Evolutionary conservation across 2,329 filamentous ascomycete species (phyloP), one percentile per base, ranked within the genome.

Genomic region (Gnomoniopsis sp.): DNA sequence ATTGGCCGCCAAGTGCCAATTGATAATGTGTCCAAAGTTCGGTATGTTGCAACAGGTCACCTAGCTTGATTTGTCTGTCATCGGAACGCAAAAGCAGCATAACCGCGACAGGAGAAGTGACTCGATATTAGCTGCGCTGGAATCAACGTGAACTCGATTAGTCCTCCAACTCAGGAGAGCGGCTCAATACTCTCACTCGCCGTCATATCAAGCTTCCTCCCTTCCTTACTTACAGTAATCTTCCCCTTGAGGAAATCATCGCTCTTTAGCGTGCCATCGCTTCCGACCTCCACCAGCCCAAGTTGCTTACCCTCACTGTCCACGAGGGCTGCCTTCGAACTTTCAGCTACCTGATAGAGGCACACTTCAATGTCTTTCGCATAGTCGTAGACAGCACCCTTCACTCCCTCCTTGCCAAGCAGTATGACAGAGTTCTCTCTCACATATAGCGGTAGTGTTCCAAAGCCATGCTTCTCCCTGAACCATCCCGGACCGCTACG

Each of bases 391-490:
- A 77, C 77, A 1, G 75, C 74, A 15, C 77, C 73, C 41, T 67
- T 72, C 34, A 71, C 69, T 3, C 68, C 72, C 19, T 67, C 67
- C 60, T 69, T 76, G 0, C 78, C 78, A 2, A 82, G 71, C 6
- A 81, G 73, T 4, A 82, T 67, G 3, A 82, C 64, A 0, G 79
- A 79, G 54, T 79, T 78, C 62, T 84, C 82, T 3, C 84, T 75
- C 30, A 87, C 77, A 43, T 86, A 81, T 2, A 87, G 69, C 3
- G 85, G 84, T 61, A 87, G 67, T 1, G 79, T 84, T 49, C 79
- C 79, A 63, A 87, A 87, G 2, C 72, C 76, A 63, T 87, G 85
- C 57, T 71, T 82, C 72, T 87, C 84, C 26, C 71, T 80, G 66
- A 85, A 84, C 85, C 84, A 87, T 17, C 75, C 77, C 0, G 81